Base-by-base conservation (phyloP, 2,329 filamentous ascomycete species). In the Ascochyta pisi region DNA sequence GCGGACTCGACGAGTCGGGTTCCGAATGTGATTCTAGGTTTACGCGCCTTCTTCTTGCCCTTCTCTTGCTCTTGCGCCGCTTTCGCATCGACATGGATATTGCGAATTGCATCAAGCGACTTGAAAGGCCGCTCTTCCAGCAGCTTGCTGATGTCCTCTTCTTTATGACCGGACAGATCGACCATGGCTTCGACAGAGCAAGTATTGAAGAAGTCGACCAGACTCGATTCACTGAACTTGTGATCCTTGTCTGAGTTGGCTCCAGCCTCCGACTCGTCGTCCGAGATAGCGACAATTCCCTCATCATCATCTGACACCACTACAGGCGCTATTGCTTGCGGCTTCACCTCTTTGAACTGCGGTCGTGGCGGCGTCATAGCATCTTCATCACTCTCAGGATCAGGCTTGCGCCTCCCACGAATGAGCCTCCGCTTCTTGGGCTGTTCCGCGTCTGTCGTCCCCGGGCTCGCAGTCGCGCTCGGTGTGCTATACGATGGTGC, bases 151-250 rank as follows among this genome's bases (percentile, higher is more conserved):
- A 93, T 87, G 42, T 88, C 82, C 6, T 87, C 85, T 62, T 89
- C 84, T 33, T 89, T 88, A 57, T 90, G 86, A 29, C 87, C 88
- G 0, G 91, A 91, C 58, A 97, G 88, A 64, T 96, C 93, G 1
- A 89, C 86, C 38, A 99, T 84, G 54, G 94, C 91, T 33, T 88
- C 84, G 9, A 86, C 79, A 5, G 86, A 86, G 72, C 91, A 95
- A 0, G 82, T 86, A 69, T 98, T 98, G 75, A 99, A 87, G 68
- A 92, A 96, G 7, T 87, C 83, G 26, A 98, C 79, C 6, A 97
- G 84, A 51, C 83, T 83, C 4, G 68, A 69, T 27, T 86, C 81
- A 37, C 85, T 71, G 27, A 71, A 64, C 16, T 45, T 57, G 24
- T 61, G 66, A 9, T 75, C 69, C 13, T 56, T 61, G 6, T 58